Evolutionary conservation across 768 basidiomycete genomes (phyloP).

Genomic region (Pisolithus orientalis): DNA sequence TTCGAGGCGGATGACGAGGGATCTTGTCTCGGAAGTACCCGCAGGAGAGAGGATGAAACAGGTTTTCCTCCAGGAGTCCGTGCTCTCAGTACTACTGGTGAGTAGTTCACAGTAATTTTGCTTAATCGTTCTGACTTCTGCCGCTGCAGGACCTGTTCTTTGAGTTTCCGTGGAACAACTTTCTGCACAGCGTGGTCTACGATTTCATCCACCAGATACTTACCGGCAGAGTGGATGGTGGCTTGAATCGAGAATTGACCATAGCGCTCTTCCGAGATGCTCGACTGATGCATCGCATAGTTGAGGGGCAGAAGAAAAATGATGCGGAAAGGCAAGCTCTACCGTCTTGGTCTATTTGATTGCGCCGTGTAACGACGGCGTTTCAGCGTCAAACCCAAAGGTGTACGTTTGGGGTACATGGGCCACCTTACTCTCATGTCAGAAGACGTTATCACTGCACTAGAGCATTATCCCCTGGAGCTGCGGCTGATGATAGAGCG

Average conservation of each 20-base stretch:
- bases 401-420: slow-evolving; percentile 89
- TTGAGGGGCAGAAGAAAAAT: slow-evolving; percentile 79
- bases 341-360: slow-evolving; percentile 1
- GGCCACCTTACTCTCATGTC: slow-evolving; percentile 93
- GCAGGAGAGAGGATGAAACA: slow-evolving; percentile 79
- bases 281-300: slow-evolving; percentile 73
- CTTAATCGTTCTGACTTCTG: not conserved
- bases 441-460: slow-evolving; percentile 87
- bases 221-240: slow-evolving; percentile 78
- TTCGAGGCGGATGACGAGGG: slow-evolving; percentile 40
- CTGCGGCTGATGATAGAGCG: slow-evolving; percentile 57
- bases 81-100: slow-evolving; percentile 75
- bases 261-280: slow-evolving; percentile 85
- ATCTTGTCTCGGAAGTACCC: slow-evolving; percentile 37
- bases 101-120: slow-evolving; percentile 22
- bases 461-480: slow-evolving; percentile 83
- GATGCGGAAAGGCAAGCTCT: slow-evolving; percentile 61
- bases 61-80: slow-evolving; percentile 65
- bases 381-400: slow-evolving; percentile 61
- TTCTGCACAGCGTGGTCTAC: slow-evolving; percentile 93
- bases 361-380: slow-evolving; percentile 4
- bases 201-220: slow-evolving; percentile 94
- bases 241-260: slow-evolving; percentile 78
- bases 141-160: slow-evolving; percentile 81
- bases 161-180: slow-evolving; percentile 96